phyloP scores from a whole-genome alignment of 352 stramenopile species.

The Pythium aquatile region DNA sequence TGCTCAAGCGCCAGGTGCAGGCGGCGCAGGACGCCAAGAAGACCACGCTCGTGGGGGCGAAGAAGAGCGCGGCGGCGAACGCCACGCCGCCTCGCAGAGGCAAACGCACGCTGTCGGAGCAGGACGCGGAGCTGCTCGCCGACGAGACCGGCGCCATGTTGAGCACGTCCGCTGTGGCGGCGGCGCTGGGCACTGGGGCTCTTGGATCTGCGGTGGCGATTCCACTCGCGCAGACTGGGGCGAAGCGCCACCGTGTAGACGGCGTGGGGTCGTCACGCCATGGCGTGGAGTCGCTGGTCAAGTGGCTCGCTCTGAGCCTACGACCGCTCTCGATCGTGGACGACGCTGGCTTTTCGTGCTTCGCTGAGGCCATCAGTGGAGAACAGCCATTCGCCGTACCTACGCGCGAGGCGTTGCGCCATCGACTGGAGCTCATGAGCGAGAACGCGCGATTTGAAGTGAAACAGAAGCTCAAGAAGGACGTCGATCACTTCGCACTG shows the following conservation, averaged over 20 bases:
- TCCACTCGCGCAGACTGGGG: background rate
- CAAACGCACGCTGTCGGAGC: conserved; percentile 15
- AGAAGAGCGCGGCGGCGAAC: conserved; percentile 10
- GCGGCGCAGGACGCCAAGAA: conserved; percentile 22
- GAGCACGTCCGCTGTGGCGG: background rate
- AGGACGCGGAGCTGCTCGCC: conserved; percentile 10
- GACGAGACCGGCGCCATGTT: conserved; percentile 2
- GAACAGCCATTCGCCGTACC: conserved; percentile 25
- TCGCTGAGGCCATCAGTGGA: conserved; percentile 28
- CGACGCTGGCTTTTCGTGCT: conserved; percentile 33
- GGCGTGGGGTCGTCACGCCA: conserved; percentile 23
- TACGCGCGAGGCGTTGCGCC: conserved; percentile 27
- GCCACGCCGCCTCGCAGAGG: conserved; percentile 9
- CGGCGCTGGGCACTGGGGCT: background rate
- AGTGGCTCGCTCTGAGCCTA: conserved; percentile 39
- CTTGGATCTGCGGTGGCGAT: background rate
- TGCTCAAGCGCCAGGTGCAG: conserved; percentile 31
- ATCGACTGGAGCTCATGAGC: conserved; percentile 36
- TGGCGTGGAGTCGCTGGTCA: conserved; percentile 35
- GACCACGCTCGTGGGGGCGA: background rate
- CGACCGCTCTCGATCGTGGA: conserved; percentile 34
- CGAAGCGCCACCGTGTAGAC: conserved; percentile 19
- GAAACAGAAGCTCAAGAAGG: conserved; percentile 36
- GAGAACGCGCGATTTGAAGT: conserved; percentile 41
- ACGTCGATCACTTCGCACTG: conserved; percentile 29